A percentile compares a stretch with the other conserved stretches of the same genome.
phyloP scores from a whole-genome alignment of 805 yeast genomes.

The Naumovozyma baii region DNA sequence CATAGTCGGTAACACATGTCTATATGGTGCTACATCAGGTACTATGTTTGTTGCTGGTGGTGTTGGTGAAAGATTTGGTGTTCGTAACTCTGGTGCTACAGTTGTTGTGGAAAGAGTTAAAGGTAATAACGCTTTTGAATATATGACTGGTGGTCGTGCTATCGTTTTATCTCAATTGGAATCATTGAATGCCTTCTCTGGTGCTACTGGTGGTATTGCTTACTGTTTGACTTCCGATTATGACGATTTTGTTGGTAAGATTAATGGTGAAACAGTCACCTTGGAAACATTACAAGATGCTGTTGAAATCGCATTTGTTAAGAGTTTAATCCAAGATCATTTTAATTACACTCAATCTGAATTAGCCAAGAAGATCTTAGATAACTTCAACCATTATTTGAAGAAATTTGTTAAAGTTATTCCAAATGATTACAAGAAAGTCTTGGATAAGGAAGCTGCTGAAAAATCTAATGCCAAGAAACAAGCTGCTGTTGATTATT shows the following conservation, averaged over 20 bases:
- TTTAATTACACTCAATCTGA: constrained; percentile 90
- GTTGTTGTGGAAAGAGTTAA: constrained; percentile 89
- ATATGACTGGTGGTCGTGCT: constrained; percentile 98
- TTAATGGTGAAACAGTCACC: constrained; percentile 75
- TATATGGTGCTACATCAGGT: constrained; percentile 97
- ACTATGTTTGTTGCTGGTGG: constrained; percentile 89
- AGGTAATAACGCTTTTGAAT: constrained; percentile 98
- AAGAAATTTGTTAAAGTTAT: constrained; percentile 88
- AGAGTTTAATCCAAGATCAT: constrained; percentile 91
- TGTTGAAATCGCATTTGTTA: constrained; percentile 83
- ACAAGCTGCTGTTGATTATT: constrained; percentile 49
- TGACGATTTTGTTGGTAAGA: constrained; percentile 75
- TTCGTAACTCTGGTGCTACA: constrained; percentile 95
- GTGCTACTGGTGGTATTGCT: constrained; percentile 99
- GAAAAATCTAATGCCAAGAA: constrained; percentile 53
- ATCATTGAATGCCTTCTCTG: constrained; percentile 79
- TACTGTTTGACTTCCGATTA: constrained; percentile 86
- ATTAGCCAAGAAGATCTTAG: constrained; percentile 73
- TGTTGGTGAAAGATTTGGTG: constrained; percentile 97
- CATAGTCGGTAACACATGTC: constrained; percentile 92
- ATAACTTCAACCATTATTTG: constrained; percentile 79
- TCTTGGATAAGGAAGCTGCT: constrained; percentile 68
- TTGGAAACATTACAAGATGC: constrained; percentile 72
- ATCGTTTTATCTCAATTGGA: constrained; percentile 88
- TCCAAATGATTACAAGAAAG: constrained; percentile 85